These are phyloP conservation scores for Lepidopterella palustris DNA, from an alignment of 495 filamentous ascomycete genomes.

Conservation along the genomic window DNA sequence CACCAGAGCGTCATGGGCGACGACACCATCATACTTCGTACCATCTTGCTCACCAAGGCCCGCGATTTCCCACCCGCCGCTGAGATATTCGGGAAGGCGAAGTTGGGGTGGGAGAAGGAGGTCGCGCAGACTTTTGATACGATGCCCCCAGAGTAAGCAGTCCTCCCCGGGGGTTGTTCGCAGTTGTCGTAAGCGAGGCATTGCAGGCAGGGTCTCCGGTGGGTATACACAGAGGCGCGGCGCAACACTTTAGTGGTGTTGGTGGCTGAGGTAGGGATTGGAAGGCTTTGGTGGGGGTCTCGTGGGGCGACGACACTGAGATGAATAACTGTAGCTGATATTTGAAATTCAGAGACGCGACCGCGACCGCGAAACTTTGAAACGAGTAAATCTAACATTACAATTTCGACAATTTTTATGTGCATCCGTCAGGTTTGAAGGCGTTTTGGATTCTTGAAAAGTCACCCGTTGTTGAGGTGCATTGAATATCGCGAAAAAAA, in stretches of 20 bases:
- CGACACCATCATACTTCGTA: conserved; percentile 45
- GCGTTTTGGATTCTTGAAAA: too few relatives aligned
- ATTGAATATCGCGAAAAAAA: too few relatives aligned
- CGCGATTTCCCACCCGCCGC: conserved; percentile 25
- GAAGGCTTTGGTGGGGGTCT: not conserved
- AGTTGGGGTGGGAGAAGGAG: conserved; percentile 25
- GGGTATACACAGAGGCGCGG: too few relatives aligned
- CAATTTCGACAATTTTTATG: too few relatives aligned
- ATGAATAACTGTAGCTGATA: not conserved
- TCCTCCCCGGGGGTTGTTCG: conserved; percentile 5
- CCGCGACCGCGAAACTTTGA: too few relatives aligned
- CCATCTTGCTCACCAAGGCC: conserved; percentile 35
- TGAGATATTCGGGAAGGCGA: conserved; percentile 28
- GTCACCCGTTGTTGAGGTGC: too few relatives aligned
- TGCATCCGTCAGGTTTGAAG: too few relatives aligned
- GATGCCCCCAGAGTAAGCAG: conserved; percentile 25
- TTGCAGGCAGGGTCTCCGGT: not conserved
- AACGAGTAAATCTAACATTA: too few relatives aligned
- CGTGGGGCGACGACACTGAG: not conserved
- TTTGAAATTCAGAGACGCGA: too few relatives aligned
- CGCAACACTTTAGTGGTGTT: not conserved
- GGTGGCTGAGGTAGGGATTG: not conserved
- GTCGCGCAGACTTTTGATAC: conserved; percentile 27
- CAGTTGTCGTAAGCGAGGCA: not conserved
- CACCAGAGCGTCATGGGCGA: conserved; percentile 44